Percentiles rank a stretch among this genome's conserved stretches.
phyloP scores from a whole-genome alignment of 2,329 filamentous ascomycete genomes.

The Tolypocladium inflatum region DNA sequence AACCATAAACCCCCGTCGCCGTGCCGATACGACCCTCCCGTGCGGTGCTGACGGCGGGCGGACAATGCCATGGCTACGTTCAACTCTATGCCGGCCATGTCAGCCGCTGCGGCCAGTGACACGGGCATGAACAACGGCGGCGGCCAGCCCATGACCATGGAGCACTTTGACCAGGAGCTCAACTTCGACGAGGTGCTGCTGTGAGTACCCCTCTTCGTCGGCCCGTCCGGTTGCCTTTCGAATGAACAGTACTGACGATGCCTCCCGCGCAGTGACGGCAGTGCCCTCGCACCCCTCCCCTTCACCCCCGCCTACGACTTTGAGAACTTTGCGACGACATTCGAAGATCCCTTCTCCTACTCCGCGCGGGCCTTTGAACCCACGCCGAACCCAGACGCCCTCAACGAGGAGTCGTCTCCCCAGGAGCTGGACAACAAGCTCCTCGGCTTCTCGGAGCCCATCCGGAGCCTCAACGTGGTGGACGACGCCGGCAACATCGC shows the following conservation, averaged over 20 bases:
- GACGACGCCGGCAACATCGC: slow-evolving; percentile 56
- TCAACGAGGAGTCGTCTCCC: slow-evolving; percentile 38
- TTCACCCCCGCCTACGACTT: slow-evolving; percentile 54
- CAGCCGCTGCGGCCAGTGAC: slow-evolving; percentile 34
- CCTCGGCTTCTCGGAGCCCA: slow-evolving; percentile 61
- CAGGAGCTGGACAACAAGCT: slow-evolving; percentile 59
- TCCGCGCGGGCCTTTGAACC: slow-evolving; percentile 38
- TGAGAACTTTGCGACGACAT: slow-evolving; percentile 49
- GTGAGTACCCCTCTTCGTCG: slow-evolving; percentile 26
- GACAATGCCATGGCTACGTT: slow-evolving; percentile 48
- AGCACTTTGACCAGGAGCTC: slow-evolving; percentile 42
- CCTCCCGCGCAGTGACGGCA: slow-evolving; percentile 17
- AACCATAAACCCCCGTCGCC: slow-evolving; percentile 3
- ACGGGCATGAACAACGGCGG: slow-evolving; percentile 31
- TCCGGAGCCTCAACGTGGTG: slow-evolving; percentile 50
- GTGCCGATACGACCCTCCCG: slow-evolving; percentile 1
- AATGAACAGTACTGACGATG: background rate
- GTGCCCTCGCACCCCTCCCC: slow-evolving; percentile 28
- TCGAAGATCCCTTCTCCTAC: slow-evolving; percentile 57
- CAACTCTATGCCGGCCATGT: slow-evolving; percentile 45
- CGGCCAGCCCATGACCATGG: slow-evolving; percentile 33
- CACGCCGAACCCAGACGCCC: slow-evolving; percentile 30
- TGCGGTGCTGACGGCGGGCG: slow-evolving; percentile 19
- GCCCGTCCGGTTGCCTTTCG: background rate
- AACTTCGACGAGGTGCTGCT: slow-evolving; percentile 47